Conservation (phyloP, 2,329 filamentous ascomycete genomes). For the Botrytis deweyae region DNA sequence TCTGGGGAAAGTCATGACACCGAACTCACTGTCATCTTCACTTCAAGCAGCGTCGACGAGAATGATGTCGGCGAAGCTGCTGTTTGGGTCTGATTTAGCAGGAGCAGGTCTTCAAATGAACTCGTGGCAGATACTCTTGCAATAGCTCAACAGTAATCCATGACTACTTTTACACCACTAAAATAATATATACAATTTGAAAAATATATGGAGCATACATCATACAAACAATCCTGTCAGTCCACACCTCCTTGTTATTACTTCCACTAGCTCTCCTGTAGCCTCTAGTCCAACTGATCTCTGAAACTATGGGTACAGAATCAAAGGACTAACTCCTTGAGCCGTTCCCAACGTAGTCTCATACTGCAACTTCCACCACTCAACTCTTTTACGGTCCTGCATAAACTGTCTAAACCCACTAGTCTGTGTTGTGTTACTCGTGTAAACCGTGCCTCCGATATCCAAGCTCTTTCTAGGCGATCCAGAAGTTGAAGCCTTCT, state of each 20-base stretch:
- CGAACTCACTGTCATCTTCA: too few species aligned
- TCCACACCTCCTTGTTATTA: too few species aligned
- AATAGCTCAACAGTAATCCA: too few species aligned
- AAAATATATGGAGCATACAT: background rate
- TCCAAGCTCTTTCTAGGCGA: slow-evolving; percentile 5
- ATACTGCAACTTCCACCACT: slow-evolving; percentile 12
- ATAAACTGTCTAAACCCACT: slow-evolving; percentile 1
- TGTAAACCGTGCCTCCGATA: background rate
- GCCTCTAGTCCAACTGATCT: background rate
- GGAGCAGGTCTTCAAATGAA: too few species aligned
- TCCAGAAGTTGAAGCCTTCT: background rate
- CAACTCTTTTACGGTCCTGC: background rate
- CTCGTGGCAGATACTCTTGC: too few species aligned
- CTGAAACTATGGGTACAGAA: background rate
- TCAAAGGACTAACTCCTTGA: background rate
- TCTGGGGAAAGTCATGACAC: too few species aligned
- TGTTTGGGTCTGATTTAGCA: rapidly evolving
- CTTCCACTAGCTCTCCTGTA: too few species aligned
- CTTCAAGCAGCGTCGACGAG: too few species aligned
- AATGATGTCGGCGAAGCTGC: too few species aligned
- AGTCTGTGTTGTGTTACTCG: background rate
- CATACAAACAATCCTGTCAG: too few species aligned
- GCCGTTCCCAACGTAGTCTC: background rate
- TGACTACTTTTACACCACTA: too few species aligned
- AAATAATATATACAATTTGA: background rate